phyloP scores from a whole-genome alignment of 2,329 filamentous ascomycete species.

The Cladosporium sphaerospermum region DNA sequence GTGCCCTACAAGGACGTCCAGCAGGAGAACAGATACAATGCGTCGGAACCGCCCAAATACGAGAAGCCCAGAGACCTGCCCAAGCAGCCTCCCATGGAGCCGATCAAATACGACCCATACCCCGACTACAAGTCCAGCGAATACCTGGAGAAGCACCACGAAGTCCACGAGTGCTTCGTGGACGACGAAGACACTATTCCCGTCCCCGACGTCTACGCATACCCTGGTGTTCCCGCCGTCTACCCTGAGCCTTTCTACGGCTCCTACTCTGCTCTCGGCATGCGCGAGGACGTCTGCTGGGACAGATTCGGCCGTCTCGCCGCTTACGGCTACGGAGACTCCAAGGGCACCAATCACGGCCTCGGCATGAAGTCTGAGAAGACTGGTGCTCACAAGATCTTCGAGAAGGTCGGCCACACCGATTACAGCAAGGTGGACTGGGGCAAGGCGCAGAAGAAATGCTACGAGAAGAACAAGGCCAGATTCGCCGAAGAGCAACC shows the following conservation, averaged over 20 bases:
- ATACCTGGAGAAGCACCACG: constrained; percentile 45
- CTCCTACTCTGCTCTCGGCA: constrained; percentile 42
- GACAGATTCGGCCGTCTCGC: constrained; percentile 46
- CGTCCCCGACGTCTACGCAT: constrained; percentile 60
- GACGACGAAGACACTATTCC: constrained; percentile 52
- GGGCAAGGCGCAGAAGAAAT: constrained; percentile 43
- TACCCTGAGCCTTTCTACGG: constrained; percentile 44
- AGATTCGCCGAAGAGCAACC: constrained; percentile 35
- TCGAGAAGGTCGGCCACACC: constrained; percentile 41
- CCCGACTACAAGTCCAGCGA: constrained; percentile 36
- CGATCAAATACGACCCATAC: constrained; percentile 41
- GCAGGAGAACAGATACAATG: constrained; percentile 41
- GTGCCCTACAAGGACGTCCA: constrained; percentile 38
- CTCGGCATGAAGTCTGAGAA: constrained; percentile 39
- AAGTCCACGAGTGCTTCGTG: constrained; percentile 57
- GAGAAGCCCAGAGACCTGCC: constrained; percentile 26
- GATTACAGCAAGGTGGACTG: constrained; percentile 45
- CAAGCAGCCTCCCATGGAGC: constrained; percentile 29
- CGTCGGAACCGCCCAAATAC: constrained; percentile 30
- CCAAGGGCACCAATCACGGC: constrained; percentile 42
- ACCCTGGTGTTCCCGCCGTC: constrained; percentile 48
- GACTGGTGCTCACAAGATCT: constrained; percentile 45
- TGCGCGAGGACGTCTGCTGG: constrained; percentile 45
- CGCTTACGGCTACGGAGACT: constrained; percentile 46
- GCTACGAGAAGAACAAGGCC: constrained; percentile 44